Evolutionary conservation across 768 basidiomycete genomes (phyloP).

Genomic region (Lactifluus subvellereus): DNA sequence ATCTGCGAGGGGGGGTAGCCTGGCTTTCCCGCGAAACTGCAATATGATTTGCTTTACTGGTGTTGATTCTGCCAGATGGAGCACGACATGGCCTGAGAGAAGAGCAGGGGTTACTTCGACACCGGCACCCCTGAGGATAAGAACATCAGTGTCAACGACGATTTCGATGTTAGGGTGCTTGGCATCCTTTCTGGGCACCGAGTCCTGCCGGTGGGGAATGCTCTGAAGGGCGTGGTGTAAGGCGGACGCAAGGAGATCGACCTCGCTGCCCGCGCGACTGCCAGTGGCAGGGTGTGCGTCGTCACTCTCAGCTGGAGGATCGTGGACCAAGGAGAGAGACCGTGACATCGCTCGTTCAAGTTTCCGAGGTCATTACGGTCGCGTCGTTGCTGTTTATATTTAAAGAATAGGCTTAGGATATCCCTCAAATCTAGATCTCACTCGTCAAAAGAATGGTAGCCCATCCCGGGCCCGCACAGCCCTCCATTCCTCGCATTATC

Average conservation of each 20-base stretch:
- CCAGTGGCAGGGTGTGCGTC: not conserved
- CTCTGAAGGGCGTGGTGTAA: constrained; percentile 16
- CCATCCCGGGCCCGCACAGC: not conserved
- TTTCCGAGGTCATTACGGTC: not conserved
- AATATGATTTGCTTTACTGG: constrained; percentile 81
- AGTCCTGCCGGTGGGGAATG: constrained; percentile 2
- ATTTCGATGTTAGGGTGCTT: constrained; percentile 65
- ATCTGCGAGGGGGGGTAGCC: constrained; percentile 49
- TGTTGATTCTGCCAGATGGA: constrained; percentile 76
- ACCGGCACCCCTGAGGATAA: constrained; percentile 74
- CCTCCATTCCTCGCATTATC: not conserved
- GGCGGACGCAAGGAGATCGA: constrained; percentile 16
- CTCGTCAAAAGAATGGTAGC: not conserved
- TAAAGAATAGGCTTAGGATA: too few relatives aligned
- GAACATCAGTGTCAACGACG: constrained; percentile 58
- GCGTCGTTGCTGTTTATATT: not conserved
- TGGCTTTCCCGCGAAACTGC: constrained; percentile 78
- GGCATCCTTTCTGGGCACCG: constrained; percentile 36
- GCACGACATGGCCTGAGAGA: constrained; percentile 74
- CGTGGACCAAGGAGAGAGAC: not conserved
- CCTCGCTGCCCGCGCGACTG: not conserved
- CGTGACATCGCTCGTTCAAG: not conserved
- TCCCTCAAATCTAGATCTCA: not conserved
- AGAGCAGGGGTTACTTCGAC: constrained; percentile 76
- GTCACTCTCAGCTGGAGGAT: not conserved